A percentile compares a stretch with the other conserved stretches of the same genome.
phyloP scores from a whole-genome alignment of 345 rosid species.

The Gossypium rotundifolium region DNA sequence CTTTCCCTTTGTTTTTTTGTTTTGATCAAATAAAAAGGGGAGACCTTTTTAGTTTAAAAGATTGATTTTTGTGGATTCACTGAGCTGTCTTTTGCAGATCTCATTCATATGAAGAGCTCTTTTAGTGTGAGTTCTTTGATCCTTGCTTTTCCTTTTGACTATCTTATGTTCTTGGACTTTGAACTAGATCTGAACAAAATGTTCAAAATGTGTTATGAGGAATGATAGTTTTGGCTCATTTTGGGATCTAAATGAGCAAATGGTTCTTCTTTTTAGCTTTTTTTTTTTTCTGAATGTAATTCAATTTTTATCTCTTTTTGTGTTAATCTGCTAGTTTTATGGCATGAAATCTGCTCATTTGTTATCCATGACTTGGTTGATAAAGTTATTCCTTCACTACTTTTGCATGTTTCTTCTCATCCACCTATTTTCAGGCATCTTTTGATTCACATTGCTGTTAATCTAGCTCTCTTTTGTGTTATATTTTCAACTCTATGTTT shows the following conservation, averaged over 20 bases:
- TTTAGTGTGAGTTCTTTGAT: constrained; percentile 51
- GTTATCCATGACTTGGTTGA: constrained; percentile 14
- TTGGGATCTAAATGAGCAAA: constrained; percentile 19
- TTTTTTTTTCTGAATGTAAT: constrained; percentile 17
- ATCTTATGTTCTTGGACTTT: not conserved
- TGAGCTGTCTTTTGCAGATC: constrained; percentile 37
- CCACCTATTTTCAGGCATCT: not conserved
- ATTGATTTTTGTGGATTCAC: not conserved
- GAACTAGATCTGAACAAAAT: constrained; percentile 15
- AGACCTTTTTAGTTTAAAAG: constrained; percentile 14
- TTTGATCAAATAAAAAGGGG: not conserved
- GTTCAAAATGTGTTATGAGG: constrained; percentile 1
- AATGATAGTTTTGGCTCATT: not conserved
- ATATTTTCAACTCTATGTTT: not conserved
- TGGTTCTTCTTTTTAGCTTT: not conserved
- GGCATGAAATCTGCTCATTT: constrained; percentile 23
- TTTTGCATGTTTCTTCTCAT: constrained; percentile 8
- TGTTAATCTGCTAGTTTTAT: not conserved
- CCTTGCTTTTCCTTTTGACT: not conserved
- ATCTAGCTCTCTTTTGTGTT: constrained; percentile 3
- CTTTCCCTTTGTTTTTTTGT: constrained; percentile 4
- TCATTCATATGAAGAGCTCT: constrained; percentile 80
- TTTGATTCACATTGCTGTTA: constrained; percentile 8
- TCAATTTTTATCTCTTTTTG: constrained; percentile 9
- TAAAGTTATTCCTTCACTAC: constrained; percentile 10